phyloP scores from a whole-genome alignment of 2,329 filamentous ascomycete species.

The Fusarium bulbicola region DNA sequence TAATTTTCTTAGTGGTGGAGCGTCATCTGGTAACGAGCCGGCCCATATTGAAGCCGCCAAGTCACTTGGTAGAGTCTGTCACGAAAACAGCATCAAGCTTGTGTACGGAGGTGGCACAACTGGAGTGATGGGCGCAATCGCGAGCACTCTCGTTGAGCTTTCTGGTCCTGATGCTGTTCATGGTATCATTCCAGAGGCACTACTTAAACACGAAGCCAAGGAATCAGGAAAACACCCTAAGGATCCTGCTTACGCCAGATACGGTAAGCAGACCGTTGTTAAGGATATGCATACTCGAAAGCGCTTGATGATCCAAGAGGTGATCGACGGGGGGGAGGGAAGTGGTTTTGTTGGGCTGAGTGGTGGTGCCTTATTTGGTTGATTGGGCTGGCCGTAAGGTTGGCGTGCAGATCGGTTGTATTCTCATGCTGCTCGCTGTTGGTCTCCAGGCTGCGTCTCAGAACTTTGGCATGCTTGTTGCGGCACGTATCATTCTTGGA shows the following conservation, averaged over 20 bases:
- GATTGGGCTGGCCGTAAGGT: constrained; percentile 19
- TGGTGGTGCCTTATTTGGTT: constrained; percentile 15
- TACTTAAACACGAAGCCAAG: neutral
- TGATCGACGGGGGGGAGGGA: neutral
- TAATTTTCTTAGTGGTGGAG: neutral
- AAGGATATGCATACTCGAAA: neutral
- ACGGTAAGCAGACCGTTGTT: neutral
- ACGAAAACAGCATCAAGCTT: neutral
- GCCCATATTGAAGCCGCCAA: neutral
- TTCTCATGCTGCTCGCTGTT: constrained; percentile 15
- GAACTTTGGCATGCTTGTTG: constrained; percentile 29
- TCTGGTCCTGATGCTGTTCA: neutral
- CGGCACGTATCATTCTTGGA: constrained; percentile 9
- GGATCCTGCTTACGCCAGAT: neutral
- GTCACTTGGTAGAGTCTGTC: neutral
- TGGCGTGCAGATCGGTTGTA: constrained; percentile 13
- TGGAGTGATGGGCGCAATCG: neutral
- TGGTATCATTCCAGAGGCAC: neutral
- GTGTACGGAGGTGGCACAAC: neutral
- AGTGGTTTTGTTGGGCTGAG: neutral
- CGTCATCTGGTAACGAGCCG: neutral
- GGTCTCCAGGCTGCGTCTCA: constrained; percentile 13
- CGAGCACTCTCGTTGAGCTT: neutral
- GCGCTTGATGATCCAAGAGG: neutral
- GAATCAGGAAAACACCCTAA: neutral